phyloP scores from a whole-genome alignment of 108 stramenopile genomes.

The Epithemia pelagica region DNA sequence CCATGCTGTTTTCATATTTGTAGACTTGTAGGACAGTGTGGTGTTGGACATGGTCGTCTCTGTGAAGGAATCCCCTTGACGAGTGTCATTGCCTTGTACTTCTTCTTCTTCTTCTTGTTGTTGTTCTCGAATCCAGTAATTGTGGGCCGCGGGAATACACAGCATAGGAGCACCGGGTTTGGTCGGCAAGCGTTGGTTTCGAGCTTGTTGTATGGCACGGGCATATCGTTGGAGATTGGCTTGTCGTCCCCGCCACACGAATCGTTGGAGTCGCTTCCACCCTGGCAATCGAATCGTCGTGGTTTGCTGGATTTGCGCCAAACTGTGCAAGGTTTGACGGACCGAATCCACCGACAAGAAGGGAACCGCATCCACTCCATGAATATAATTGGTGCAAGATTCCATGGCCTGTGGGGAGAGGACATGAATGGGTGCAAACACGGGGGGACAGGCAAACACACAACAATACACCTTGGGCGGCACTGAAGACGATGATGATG shows the following conservation, averaged over 20 bases:
- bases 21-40: background rate
- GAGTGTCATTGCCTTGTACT: background rate
- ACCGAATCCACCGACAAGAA: constrained; percentile 32
- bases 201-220: constrained; percentile 16
- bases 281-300: background rate
- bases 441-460: constrained; percentile 21
- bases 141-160: constrained; percentile 21
- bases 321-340: constrained; percentile 8
- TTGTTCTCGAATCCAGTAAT: constrained; percentile 17
- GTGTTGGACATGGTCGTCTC: background rate
- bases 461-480: constrained; percentile 14
- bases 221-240: constrained; percentile 14
- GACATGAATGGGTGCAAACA: constrained; percentile 21
- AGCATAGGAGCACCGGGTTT: constrained; percentile 29
- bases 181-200: constrained; percentile 6
- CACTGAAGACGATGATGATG: too few relatives aligned
- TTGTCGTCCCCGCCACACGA: background rate
- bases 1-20: background rate
- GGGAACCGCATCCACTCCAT: constrained; percentile 34
- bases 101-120: background rate
- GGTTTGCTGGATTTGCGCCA: constrained; percentile 15
- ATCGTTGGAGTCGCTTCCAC: background rate
- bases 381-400: constrained; percentile 25
- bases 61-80: background rate
- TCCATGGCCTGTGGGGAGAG: constrained; percentile 17